Percentiles rank a stretch among this genome's conserved stretches.
phyloP scores from a whole-genome alignment of 2,329 filamentous ascomycete genomes.

The Claviceps arundinis region DNA sequence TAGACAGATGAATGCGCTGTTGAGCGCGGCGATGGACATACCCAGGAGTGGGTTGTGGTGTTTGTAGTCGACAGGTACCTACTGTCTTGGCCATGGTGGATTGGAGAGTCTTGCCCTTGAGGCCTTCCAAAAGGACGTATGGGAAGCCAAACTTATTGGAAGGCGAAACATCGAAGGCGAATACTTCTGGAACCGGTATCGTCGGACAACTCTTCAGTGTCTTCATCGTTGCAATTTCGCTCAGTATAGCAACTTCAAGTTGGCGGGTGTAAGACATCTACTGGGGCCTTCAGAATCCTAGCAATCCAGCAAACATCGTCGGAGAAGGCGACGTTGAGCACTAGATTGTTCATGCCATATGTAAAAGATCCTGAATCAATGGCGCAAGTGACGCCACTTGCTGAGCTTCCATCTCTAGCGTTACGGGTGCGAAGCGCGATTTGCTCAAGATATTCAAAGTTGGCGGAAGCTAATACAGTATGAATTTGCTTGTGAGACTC shows the following conservation, averaged over 20 bases:
- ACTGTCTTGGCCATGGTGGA: no score
- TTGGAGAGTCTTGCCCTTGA: slow-evolving; percentile 3
- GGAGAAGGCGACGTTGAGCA: slow-evolving; percentile 5
- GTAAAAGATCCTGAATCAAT: slow-evolving; percentile 1
- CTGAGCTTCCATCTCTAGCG: neutral
- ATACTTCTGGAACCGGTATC: slow-evolving; percentile 4
- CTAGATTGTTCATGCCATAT: slow-evolving; percentile 10
- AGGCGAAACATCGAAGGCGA: slow-evolving; percentile 1
- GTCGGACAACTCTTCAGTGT: slow-evolving; percentile 3
- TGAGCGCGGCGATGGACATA: no score
- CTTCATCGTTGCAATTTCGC: slow-evolving; percentile 6
- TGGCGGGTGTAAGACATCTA: slow-evolving; percentile 2
- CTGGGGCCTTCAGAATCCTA: slow-evolving; percentile 3
- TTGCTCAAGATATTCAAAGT: slow-evolving; percentile 3
- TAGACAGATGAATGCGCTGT: no score
- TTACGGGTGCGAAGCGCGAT: slow-evolving; percentile 3
- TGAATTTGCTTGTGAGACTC: slow-evolving; percentile 3
- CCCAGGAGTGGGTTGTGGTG: no score
- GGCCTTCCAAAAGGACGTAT: slow-evolving; percentile 5
- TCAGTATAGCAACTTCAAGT: slow-evolving; percentile 4
- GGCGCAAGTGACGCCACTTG: neutral
- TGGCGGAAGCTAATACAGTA: neutral
- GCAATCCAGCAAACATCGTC: slow-evolving; percentile 5
- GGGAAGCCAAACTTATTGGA: slow-evolving; percentile 6
- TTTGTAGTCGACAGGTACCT: no score